Evolutionary conservation across 163 green algal species (phyloP).

Genomic region (Chloromonas sp.): DNA sequence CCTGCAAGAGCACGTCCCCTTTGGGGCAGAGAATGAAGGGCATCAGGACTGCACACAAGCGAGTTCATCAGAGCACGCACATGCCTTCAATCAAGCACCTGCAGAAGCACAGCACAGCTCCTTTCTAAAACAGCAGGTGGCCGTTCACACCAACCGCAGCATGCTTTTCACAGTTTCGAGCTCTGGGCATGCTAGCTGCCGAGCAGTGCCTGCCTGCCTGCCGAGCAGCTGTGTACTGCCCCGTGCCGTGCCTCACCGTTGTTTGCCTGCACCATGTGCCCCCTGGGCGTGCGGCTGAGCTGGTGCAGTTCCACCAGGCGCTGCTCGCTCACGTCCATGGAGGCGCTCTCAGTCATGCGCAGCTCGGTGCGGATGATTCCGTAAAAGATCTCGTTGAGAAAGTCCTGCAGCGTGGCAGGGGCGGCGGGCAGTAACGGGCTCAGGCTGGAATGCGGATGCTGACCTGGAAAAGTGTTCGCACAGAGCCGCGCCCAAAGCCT

Average conservation of each 20-base stretch:
- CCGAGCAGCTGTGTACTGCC: neutral
- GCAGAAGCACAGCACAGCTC: too few relatives aligned
- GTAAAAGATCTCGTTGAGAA: constrained; percentile 66
- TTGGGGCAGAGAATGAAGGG: too few relatives aligned
- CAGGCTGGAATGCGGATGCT: too few relatives aligned
- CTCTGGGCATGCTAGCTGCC: too few relatives aligned
- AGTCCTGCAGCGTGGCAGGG: constrained; percentile 6
- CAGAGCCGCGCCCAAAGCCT: neutral
- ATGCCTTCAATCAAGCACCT: too few relatives aligned
- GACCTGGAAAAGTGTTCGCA: neutral
- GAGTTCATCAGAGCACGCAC: too few relatives aligned
- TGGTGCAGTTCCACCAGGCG: constrained; percentile 35
- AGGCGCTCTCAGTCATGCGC: constrained; percentile 29
- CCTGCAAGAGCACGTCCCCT: neutral
- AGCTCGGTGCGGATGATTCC: constrained; percentile 61
- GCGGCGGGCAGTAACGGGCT: too few relatives aligned
- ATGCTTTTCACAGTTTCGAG: too few relatives aligned
- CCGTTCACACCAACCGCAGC: too few relatives aligned
- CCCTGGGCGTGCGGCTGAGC: constrained; percentile 28
- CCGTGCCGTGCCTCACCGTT: constrained; percentile 3
- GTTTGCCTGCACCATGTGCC: constrained; percentile 37
- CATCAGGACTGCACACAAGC: too few relatives aligned
- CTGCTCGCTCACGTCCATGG: constrained; percentile 28
- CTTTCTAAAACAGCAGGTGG: too few relatives aligned
- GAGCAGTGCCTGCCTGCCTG: constrained; percentile 7